These are phyloP conservation scores for Parasarocladium wereldwijsianum DNA, from an alignment of 2,329 filamentous ascomycete genomes.

Conservation along the genomic window DNA sequence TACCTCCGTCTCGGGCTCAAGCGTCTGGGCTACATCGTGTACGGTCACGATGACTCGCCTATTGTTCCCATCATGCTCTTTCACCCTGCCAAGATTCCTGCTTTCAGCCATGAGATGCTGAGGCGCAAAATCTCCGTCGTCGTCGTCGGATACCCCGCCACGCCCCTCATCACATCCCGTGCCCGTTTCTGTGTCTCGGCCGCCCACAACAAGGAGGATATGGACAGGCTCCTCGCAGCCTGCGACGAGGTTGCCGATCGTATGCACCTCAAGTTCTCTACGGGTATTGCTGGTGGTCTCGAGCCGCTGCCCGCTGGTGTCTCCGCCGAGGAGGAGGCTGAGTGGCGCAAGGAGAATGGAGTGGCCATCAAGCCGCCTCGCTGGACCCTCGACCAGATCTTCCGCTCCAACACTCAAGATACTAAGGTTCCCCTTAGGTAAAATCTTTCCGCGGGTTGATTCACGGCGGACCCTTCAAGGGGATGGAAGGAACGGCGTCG, in stretches of 20 bases:
- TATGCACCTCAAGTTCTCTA: slow-evolving; percentile 93
- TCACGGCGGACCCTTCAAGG: slow-evolving; percentile 13
- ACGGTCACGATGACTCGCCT: slow-evolving; percentile 93
- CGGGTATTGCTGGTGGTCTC: slow-evolving; percentile 78
- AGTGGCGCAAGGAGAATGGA: slow-evolving; percentile 46
- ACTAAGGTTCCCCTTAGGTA: slow-evolving; percentile 59
- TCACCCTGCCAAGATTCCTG: slow-evolving; percentile 97
- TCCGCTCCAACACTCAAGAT: slow-evolving; percentile 60
- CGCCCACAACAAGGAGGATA: slow-evolving; percentile 95
- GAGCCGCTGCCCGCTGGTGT: slow-evolving; percentile 61
- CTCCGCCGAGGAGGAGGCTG: slow-evolving; percentile 55
- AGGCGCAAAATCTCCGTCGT: slow-evolving; percentile 96
- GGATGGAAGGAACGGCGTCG: too few relatives aligned
- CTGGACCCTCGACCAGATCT: slow-evolving; percentile 74
- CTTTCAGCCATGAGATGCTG: slow-evolving; percentile 97
- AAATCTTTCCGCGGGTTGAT: slow-evolving; percentile 9
- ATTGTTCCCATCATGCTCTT: slow-evolving; percentile 92
- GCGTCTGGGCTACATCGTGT: slow-evolving; percentile 90
- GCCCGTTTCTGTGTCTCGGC: slow-evolving; percentile 92
- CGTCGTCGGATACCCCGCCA: slow-evolving; percentile 92
- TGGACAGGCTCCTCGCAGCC: slow-evolving; percentile 76
- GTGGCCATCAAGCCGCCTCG: slow-evolving; percentile 62
- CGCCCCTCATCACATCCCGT: slow-evolving; percentile 84
- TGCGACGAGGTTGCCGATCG: slow-evolving; percentile 89
- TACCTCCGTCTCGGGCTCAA: slow-evolving; percentile 97